Base-by-base conservation (phyloP, 495 filamentous ascomycete genomes). In the Penicillium canariense region DNA sequence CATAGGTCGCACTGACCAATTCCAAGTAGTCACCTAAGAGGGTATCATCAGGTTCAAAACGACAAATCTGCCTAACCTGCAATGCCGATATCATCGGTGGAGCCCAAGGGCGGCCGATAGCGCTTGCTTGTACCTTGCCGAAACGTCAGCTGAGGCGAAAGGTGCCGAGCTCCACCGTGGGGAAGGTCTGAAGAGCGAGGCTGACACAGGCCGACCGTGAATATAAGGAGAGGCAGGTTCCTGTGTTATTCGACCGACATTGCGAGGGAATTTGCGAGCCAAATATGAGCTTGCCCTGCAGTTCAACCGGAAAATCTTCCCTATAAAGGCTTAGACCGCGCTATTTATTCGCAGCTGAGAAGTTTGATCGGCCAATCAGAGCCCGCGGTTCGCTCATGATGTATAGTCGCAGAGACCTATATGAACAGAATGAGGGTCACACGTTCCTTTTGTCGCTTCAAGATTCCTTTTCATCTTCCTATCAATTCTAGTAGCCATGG, bases 351-450 rank as follows among this genome's bases (percentile, higher is more conserved):
- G n/a, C 42, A 45, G 35, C 38, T 62, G 64, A 67, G 64, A 53
- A 54, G 49, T 59, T 65, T 67, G 47, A 50, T 64, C 48, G 28
- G 40, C 64, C 64, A 65, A 67, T 65, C 51, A 65, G 54, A 47
- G 42, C 9, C 3, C 45, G 53, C 38, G 9, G 12, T 48, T 30
- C 11, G 20, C 6, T 27, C 6, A 25, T 48, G 28, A 34, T 48
- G 48, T 42, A 54, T 54, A 47, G 20, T 46, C 15, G 48, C 35
- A 47, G 14, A 26, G 31, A 28, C 25, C 48, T 64, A 61, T 64
- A 60, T 63, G 52, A 42, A 28, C 31, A 34, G 30, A 32, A 52
- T 48, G 39, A 46, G 28, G 9, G 27, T 30, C 26, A 42, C 36
- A 42, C 9, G 45, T 15, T 23, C 12, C 43, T 40, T 55, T 22